A percentile compares a stretch with the other conserved stretches of the same genome.
These are phyloP conservation scores for Xylaria acuta DNA, from an alignment of 495 filamentous ascomycete genomes.

Conservation along the genomic window DNA sequence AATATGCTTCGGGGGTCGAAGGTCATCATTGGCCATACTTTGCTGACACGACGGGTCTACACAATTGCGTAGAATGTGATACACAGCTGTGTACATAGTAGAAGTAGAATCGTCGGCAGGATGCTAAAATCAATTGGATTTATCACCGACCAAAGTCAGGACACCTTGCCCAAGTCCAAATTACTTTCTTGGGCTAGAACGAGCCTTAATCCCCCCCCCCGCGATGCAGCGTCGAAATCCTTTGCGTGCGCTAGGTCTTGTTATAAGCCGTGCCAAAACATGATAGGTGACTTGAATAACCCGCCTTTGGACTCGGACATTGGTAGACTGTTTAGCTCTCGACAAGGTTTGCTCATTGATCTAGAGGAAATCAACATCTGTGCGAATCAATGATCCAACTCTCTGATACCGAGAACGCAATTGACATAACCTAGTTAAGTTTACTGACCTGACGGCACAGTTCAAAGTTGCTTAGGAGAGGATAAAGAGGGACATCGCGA, in stretches of 20 bases:
- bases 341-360: background rate
- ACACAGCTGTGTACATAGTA: constrained; percentile 2
- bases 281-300: background rate
- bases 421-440: background rate
- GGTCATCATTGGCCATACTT: constrained; percentile 3
- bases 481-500: background rate
- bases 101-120: background rate
- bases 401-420: background rate
- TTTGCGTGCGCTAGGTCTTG: background rate
- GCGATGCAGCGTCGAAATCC: background rate
- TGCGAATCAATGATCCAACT: background rate
- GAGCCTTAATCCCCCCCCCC: background rate
- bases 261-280: background rate
- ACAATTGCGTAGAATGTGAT: background rate
- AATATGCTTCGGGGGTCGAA: background rate
- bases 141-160: background rate
- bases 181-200: background rate
- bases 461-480: background rate
- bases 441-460: background rate
- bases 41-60: constrained; percentile 1
- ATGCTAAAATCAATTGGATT: background rate
- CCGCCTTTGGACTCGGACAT: background rate
- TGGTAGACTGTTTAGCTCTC: background rate
- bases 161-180: background rate
- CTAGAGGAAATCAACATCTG: background rate